Percentiles rank a stretch among this genome's conserved stretches.
Evolutionary conservation across 768 basidiomycete genomes (phyloP).

Genomic region (Sporobolomyces roseus): DNA sequence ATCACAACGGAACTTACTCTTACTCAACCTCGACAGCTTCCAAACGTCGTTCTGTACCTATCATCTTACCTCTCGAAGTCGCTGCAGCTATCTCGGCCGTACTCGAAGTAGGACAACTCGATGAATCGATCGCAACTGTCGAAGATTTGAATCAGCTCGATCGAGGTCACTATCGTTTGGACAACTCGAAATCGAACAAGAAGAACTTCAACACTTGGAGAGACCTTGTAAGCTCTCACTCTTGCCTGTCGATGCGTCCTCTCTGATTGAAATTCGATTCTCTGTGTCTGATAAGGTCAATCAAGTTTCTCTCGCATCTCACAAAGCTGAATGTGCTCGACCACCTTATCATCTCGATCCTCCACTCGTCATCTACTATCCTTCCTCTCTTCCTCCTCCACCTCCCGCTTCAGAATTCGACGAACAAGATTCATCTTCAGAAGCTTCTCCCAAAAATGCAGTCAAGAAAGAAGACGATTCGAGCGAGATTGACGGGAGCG

Average conservation of each 20-base stretch:
- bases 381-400: neutral
- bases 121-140: neutral
- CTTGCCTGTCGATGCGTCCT: neutral
- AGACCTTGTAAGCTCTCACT: neutral
- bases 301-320: neutral
- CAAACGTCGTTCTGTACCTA: neutral
- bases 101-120: neutral
- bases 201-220: neutral
- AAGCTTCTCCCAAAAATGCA: too few relatives aligned
- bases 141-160: neutral
- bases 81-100: neutral
- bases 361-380: too few relatives aligned
- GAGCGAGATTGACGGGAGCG: too few relatives aligned
- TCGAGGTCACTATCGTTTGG: neutral
- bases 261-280: neutral
- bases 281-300: neutral
- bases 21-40: neutral
- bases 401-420: neutral
- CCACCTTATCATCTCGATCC: too few relatives aligned
- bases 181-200: neutral
- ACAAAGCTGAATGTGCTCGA: neutral
- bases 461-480: too few relatives aligned
- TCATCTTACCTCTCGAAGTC: conserved; percentile 4
- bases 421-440: neutral
- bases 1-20: neutral